These are phyloP conservation scores for Metschnikowia cerradonensis DNA, from an alignment of 805 yeast species.

Conservation along the genomic window DNA sequence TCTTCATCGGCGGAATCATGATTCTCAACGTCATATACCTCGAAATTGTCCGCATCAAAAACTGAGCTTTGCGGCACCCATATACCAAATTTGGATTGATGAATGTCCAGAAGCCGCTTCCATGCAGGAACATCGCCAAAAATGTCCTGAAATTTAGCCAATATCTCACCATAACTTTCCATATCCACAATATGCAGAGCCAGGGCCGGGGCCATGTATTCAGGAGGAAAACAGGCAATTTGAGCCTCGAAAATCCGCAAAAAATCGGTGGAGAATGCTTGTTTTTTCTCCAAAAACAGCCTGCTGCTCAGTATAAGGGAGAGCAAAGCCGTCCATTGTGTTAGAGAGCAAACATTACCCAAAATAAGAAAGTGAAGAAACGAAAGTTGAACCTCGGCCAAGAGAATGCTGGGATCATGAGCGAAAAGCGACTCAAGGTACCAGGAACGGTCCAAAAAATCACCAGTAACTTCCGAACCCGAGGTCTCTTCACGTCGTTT, in stretches of 20 bases:
- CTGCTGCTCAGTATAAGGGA: constrained; percentile 37
- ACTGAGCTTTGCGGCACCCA: neutral
- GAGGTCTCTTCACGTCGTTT: constrained; percentile 27
- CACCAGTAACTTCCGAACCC: constrained; percentile 40
- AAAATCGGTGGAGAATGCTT: constrained; percentile 27
- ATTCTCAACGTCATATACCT: constrained; percentile 21
- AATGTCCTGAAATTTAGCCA: constrained; percentile 20
- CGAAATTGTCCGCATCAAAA: constrained; percentile 19
- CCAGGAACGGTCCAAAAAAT: constrained; percentile 61
- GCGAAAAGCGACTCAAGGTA: constrained; percentile 41
- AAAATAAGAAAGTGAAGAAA: constrained; percentile 48
- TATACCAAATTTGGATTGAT: constrained; percentile 6
- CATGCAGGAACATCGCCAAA: constrained; percentile 15
- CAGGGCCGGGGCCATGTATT: constrained; percentile 28
- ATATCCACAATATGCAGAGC: constrained; percentile 18
- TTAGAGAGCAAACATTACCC: constrained; percentile 60
- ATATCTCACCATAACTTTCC: constrained; percentile 12
- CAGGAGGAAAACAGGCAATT: constrained; percentile 39
- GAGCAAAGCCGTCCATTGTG: constrained; percentile 59
- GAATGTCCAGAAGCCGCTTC: constrained; percentile 12
- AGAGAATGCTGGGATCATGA: constrained; percentile 23
- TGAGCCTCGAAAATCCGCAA: constrained; percentile 33
- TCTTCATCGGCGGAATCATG: constrained; percentile 27
- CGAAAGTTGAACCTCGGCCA: constrained; percentile 54
- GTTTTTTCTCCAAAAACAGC: constrained; percentile 20